Percentiles rank a stretch among this genome's conserved stretches.
Conservation (phyloP, 1,284 basidiomycete species). For the Clitocybe nebularis region DNA sequence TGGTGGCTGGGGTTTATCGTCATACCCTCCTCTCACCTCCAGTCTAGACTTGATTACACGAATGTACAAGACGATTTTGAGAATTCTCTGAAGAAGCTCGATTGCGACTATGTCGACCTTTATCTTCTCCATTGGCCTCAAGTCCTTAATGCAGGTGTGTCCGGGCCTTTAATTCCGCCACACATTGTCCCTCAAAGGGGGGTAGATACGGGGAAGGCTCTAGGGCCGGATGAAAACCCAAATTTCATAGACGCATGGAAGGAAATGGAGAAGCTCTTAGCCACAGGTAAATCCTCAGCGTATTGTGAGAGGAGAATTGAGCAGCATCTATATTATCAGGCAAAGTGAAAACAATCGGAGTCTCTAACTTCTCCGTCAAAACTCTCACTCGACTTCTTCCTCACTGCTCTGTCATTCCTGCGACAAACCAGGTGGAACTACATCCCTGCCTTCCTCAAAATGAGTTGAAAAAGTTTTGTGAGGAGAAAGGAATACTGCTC, state of each 20-base stretch:
- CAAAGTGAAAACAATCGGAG: constrained; percentile 58
- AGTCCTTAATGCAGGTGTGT: neutral
- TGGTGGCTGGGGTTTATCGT: neutral
- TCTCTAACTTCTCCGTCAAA: constrained; percentile 67
- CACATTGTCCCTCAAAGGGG: neutral
- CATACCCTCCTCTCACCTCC: neutral
- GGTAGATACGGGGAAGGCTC: neutral
- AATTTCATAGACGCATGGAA: constrained; percentile 8
- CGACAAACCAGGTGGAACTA: constrained; percentile 61
- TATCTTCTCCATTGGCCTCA: neutral
- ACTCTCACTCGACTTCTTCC: constrained; percentile 38
- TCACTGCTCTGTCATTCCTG: constrained; percentile 44
- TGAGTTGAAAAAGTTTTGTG: constrained; percentile 54
- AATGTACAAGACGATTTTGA: constrained; percentile 27
- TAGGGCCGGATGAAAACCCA: neutral
- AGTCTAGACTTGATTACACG: constrained; percentile 34
- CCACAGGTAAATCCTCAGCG: neutral
- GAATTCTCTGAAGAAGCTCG: neutral
- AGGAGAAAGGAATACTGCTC: constrained; percentile 53
- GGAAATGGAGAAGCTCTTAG: constrained; percentile 3
- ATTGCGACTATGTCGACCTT: neutral
- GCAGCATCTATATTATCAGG: too few relatives aligned
- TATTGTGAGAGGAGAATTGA: too few relatives aligned
- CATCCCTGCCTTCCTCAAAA: constrained; percentile 57
- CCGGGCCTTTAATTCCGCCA: neutral